Conservation (phyloP, 345 rosid species). For the Gossypium arboreum region DNA sequence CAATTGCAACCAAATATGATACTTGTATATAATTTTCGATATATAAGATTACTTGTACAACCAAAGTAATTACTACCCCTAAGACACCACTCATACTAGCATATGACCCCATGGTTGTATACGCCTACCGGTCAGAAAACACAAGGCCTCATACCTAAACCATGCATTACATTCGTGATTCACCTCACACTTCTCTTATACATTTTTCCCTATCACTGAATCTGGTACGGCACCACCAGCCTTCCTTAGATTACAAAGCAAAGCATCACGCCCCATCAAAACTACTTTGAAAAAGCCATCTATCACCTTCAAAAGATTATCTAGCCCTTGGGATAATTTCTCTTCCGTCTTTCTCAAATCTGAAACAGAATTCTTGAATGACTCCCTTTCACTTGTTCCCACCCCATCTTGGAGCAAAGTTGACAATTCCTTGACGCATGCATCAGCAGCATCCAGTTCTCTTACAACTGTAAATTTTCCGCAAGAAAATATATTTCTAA, state of each 20-base stretch:
- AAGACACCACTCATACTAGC: conserved; percentile 5
- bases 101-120: conserved; percentile 10
- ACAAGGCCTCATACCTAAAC: conserved; percentile 20
- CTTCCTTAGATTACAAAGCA: conserved; percentile 72
- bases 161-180: conserved; percentile 20
- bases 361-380: conserved; percentile 30
- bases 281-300: conserved; percentile 78
- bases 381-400: conserved; percentile 33
- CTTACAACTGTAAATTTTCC: conserved; percentile 43
- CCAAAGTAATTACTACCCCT: background rate
- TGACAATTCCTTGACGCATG: conserved; percentile 50
- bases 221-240: conserved; percentile 31
- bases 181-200: conserved; percentile 29
- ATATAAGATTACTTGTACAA: conserved; percentile 23
- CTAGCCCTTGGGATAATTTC: conserved; percentile 61
- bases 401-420: conserved; percentile 57
- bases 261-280: conserved; percentile 72
- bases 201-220: conserved; percentile 25
- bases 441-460: conserved; percentile 63
- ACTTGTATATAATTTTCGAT: conserved; percentile 10
- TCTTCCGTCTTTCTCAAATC: conserved; percentile 43
- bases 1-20: background rate
- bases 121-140: conserved; percentile 11
- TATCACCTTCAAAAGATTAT: conserved; percentile 57
- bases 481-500: conserved; percentile 39